A percentile compares a stretch with the other conserved stretches of the same genome.
phyloP scores from a whole-genome alignment of 2,329 filamentous ascomycete genomes.

The Neofusicoccum parvum region DNA sequence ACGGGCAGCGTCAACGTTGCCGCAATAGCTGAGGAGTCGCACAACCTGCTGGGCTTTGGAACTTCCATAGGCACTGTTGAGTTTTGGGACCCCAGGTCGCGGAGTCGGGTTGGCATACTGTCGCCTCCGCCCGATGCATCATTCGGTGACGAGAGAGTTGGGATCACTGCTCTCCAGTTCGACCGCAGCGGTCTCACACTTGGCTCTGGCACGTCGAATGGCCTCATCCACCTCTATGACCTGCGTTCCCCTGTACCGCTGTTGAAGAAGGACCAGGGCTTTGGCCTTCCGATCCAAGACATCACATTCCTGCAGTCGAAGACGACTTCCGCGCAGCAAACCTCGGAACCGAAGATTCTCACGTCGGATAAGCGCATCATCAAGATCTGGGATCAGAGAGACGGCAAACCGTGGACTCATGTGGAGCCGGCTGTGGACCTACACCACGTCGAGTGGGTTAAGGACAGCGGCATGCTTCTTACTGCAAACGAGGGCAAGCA shows the following conservation, averaged over 20 bases:
- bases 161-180: conserved; percentile 87
- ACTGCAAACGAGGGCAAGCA: conserved; percentile 96
- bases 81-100: conserved; percentile 90
- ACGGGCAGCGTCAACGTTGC: conserved; percentile 86
- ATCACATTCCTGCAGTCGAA: conserved; percentile 70
- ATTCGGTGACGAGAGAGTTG: conserved; percentile 48
- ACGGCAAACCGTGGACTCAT: conserved; percentile 89
- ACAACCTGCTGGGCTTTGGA: conserved; percentile 90
- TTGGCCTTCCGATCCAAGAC: conserved; percentile 88
- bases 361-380: conserved; percentile 94
- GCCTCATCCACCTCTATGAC: conserved; percentile 89
- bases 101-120: conserved; percentile 77
- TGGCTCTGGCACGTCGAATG: conserved; percentile 83
- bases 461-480: conserved; percentile 89
- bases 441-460: conserved; percentile 91
- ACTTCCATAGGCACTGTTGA: conserved; percentile 95
- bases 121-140: conserved; percentile 50
- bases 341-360: conserved; percentile 71
- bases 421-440: conserved; percentile 94
- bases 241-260: conserved; percentile 83
- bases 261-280: conserved; percentile 92
- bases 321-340: conserved; percentile 66
- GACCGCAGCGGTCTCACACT: conserved; percentile 80
- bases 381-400: conserved; percentile 88
- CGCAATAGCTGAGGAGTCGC: conserved; percentile 82